Evolutionary conservation across 2,329 filamentous ascomycete genomes (phyloP).

Genomic region (Ceratocystiopsis sp.): DNA sequence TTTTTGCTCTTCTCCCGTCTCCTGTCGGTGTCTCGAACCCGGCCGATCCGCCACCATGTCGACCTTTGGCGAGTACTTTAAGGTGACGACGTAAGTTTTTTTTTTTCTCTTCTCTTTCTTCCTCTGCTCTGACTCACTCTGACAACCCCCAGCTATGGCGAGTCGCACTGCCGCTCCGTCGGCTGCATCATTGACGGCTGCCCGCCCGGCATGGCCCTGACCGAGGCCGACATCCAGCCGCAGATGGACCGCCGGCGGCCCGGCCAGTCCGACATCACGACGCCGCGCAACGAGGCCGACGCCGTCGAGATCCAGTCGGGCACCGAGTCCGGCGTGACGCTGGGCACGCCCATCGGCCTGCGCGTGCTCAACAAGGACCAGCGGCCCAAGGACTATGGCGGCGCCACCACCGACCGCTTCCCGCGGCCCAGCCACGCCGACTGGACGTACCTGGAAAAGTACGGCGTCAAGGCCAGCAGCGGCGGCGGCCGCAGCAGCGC

Average conservation of each 20-base stretch:
- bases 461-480: constrained; percentile 79
- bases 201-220: constrained; percentile 73
- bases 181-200: constrained; percentile 90
- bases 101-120: background rate
- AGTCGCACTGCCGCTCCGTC: constrained; percentile 69
- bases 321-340: constrained; percentile 73
- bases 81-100: constrained; percentile 56
- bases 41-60: constrained; percentile 43
- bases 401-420: constrained; percentile 78
- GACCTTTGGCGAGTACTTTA: constrained; percentile 69
- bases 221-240: constrained; percentile 77
- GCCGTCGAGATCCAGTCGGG: constrained; percentile 83
- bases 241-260: constrained; percentile 84
- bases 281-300: constrained; percentile 85
- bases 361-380: constrained; percentile 86
- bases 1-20: background rate
- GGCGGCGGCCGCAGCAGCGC: constrained; percentile 83
- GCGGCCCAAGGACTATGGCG: constrained; percentile 78
- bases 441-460: constrained; percentile 95
- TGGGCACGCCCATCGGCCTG: constrained; percentile 82
- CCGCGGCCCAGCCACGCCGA: constrained; percentile 88
- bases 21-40: too few species aligned
- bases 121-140: constrained; percentile 1
- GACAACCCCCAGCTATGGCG: constrained; percentile 24
- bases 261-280: constrained; percentile 79